Conservation (phyloP, 2,329 filamentous ascomycete genomes). For the Colletotrichum brevisporum region DNA sequence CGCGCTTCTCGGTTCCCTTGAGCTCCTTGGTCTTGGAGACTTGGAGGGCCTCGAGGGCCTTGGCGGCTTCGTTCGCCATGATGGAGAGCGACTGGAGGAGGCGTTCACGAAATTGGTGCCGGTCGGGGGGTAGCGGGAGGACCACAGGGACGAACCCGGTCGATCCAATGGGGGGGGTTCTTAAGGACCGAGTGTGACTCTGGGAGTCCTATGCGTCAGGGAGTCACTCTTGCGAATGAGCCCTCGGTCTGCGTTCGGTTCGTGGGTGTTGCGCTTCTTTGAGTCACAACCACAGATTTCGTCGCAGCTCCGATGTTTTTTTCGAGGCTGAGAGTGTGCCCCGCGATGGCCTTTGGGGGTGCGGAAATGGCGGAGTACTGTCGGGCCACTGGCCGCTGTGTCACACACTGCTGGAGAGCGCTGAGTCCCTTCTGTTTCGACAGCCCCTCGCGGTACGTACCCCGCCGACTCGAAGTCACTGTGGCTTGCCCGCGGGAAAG, state of each 20-base stretch:
- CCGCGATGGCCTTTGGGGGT: constrained; percentile 37
- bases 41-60: constrained; percentile 65
- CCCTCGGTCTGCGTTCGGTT: constrained; percentile 18
- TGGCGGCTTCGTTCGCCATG: constrained; percentile 62
- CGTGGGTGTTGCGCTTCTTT: constrained; percentile 23
- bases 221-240: constrained; percentile 22
- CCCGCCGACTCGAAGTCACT: background rate
- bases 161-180: constrained; percentile 22
- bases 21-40: constrained; percentile 74
- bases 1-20: constrained; percentile 86
- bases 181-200: constrained; percentile 15
- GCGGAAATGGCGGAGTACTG: constrained; percentile 40
- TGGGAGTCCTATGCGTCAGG: background rate
- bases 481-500: background rate
- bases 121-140: background rate
- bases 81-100: constrained; percentile 42
- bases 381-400: constrained; percentile 31
- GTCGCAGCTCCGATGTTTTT: constrained; percentile 40
- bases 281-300: constrained; percentile 41
- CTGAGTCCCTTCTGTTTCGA: background rate
- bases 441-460: constrained; percentile 22
- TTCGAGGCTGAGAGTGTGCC: constrained; percentile 42
- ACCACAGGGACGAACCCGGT: constrained; percentile 24
- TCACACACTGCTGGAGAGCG: constrained; percentile 22
- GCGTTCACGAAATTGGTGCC: constrained; percentile 13